phyloP scores from a whole-genome alignment of 1,139 yeast genomes.

The Diutina mesorugosa region DNA sequence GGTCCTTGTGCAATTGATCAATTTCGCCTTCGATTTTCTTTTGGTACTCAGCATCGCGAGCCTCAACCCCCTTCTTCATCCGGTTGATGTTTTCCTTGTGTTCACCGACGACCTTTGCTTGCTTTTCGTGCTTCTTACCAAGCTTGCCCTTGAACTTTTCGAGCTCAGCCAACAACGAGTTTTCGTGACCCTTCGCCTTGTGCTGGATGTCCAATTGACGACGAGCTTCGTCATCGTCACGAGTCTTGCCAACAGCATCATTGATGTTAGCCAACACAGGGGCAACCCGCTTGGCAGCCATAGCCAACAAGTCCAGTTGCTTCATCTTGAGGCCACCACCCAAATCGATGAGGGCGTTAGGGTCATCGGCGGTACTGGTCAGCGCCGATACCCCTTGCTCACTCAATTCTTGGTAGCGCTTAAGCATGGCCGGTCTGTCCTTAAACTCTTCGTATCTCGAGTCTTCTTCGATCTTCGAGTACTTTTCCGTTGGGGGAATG shows the following conservation, averaged over 20 bases:
- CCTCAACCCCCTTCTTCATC: conserved; percentile 18
- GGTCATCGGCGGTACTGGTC: conserved; percentile 32
- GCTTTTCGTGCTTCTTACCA: conserved; percentile 4
- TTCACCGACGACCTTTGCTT: conserved; percentile 24
- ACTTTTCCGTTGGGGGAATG: not conserved
- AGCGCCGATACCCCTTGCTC: not conserved
- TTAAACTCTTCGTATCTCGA: not conserved
- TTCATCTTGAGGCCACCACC: conserved; percentile 45
- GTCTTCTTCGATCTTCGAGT: not conserved
- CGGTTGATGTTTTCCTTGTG: conserved; percentile 25
- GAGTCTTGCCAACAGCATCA: conserved; percentile 34
- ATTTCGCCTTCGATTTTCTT: conserved; percentile 27
- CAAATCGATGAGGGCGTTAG: conserved; percentile 35
- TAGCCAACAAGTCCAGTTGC: conserved; percentile 41
- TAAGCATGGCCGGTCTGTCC: not conserved
- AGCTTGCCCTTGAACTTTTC: conserved; percentile 13
- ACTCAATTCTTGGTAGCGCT: not conserved
- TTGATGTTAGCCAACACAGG: conserved; percentile 41
- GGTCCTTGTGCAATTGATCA: conserved; percentile 32
- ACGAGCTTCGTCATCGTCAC: conserved; percentile 33
- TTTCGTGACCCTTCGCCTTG: conserved; percentile 30
- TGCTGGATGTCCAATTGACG: conserved; percentile 25
- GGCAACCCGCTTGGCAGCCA: conserved; percentile 44
- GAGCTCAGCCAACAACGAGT: conserved; percentile 28
- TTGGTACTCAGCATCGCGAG: conserved; percentile 23